Percentiles rank a stretch among this genome's conserved stretches.
phyloP scores from a whole-genome alignment of 108 stramenopile species.

The Nitzschia inconspicua region DNA sequence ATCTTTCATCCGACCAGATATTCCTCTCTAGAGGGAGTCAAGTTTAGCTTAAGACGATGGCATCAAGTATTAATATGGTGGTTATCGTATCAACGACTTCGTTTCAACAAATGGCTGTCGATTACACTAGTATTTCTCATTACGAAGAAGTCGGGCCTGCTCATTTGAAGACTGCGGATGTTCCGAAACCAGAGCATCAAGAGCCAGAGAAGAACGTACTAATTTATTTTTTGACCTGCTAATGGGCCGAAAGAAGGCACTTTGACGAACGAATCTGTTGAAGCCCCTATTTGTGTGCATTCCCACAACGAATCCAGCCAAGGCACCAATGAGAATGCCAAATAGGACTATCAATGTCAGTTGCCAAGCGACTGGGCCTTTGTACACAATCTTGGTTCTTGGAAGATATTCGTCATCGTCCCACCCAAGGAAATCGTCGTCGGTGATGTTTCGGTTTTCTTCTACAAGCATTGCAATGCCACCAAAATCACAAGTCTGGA shows the following conservation, averaged over 20 bases:
- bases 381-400: constrained; percentile 23
- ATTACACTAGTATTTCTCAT: too few species aligned
- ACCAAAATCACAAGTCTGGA: constrained; percentile 89
- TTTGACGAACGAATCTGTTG: constrained; percentile 38
- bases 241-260: constrained; percentile 26
- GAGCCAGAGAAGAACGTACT: constrained; percentile 23
- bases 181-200: too few species aligned
- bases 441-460: constrained; percentile 40
- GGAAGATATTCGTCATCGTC: constrained; percentile 57
- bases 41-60: too few species aligned
- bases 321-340: constrained; percentile 38
- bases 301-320: constrained; percentile 59
- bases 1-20: too few species aligned
- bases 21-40: too few species aligned
- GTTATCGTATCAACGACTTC: too few species aligned
- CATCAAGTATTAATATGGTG: too few species aligned
- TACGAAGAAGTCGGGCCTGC: too few species aligned
- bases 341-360: constrained; percentile 29
- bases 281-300: constrained; percentile 61
- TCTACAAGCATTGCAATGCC: constrained; percentile 65
- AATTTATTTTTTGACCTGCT: constrained; percentile 11
- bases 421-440: constrained; percentile 44
- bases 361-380: constrained; percentile 16
- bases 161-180: too few species aligned
- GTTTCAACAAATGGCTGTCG: too few species aligned